Base-by-base conservation (phyloP, 371 early-diverging fungal species). In the Mortierella sp. region DNA sequence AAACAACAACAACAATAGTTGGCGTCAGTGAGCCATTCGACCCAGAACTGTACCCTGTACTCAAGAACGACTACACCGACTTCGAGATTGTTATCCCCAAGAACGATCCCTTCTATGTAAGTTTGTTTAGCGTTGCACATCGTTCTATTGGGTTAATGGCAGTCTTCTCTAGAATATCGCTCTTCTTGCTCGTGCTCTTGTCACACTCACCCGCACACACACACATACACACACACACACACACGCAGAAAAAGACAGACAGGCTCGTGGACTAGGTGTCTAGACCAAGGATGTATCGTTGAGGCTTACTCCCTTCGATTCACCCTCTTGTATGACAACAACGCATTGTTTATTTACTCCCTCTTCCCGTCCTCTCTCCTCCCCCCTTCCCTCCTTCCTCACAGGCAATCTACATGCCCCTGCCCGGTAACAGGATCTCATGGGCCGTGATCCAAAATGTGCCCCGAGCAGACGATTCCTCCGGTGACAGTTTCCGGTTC, bases 381-480 rank as follows among this genome's bases (percentile, higher is more conserved):
- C 28, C 21, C 34, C 5, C 50, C 26, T 28, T 16, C 9, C 63
- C 0, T 13, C 50, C 42, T 28, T n/a, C 9, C 48, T 0, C 11
- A 47, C 31, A 60, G 84, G 57, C 80, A 26, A 75, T 84, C 24
- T 84, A 80, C 31, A 84, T 84, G 84, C 80, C 80, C 34, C 75
- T 84, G 0, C 84, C 84, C 0, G 38, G 54, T 48, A 78, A 84
- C 58, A 57, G 84, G 13, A 65, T 84, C 47, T 80, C 80, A 2
- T 84, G 84, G 84, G 84, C 84, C 1, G 80, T 84, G 21, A 80
- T 84, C 65, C 84, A 80, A 57, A 84, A 84, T 34, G 80, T 80
- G 0, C 70, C 77, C 0, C 48, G 73, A 13, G 73, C 75, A 8
- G 80, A 80, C 31, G 80, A 80, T 28, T 38, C 31, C 28, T 74